Conservation (phyloP, 768 basidiomycete genomes). For the Termitomyces sp. region DNA sequence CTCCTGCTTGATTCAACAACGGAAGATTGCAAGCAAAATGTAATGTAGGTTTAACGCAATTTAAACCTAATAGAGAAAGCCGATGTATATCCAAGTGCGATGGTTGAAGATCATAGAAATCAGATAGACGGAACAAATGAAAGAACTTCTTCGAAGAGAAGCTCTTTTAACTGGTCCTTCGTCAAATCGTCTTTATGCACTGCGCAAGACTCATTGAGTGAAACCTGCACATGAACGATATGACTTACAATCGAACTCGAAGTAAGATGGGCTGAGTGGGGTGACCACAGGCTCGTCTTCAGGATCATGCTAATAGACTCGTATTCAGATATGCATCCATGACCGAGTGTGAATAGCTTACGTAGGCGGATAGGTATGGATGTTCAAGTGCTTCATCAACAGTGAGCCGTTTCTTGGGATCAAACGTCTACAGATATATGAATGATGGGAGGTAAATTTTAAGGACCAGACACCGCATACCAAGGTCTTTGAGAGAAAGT, state of each 20-base stretch:
- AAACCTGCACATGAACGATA: neutral
- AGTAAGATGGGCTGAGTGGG: constrained; percentile 79
- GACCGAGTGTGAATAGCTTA: constrained; percentile 18
- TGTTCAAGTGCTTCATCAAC: constrained; percentile 92
- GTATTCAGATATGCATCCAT: neutral
- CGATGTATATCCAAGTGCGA: constrained; percentile 8
- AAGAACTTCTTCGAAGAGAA: constrained; percentile 80
- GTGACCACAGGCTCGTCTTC: constrained; percentile 85
- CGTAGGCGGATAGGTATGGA: constrained; percentile 91
- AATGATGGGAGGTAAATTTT: neutral
- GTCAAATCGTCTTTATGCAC: constrained; percentile 72
- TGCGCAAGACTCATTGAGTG: constrained; percentile 17
- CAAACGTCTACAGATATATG: constrained; percentile 65
- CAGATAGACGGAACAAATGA: constrained; percentile 65
- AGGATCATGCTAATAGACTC: constrained; percentile 59
- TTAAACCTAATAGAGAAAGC: constrained; percentile 1
- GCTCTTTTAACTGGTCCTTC: constrained; percentile 75
- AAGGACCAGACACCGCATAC: constrained; percentile 28
- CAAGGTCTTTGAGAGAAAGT: constrained; percentile 73
- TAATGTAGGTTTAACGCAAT: constrained; percentile 7
- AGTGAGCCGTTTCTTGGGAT: constrained; percentile 94
- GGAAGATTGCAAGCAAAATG: constrained; percentile 11
- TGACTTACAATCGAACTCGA: constrained; percentile 79
- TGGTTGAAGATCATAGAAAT: constrained; percentile 6
- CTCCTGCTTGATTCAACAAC: constrained; percentile 11